Conservation (phyloP, 2,329 filamentous ascomycete genomes). For the Pseudogymnoascus sp. region DNA sequence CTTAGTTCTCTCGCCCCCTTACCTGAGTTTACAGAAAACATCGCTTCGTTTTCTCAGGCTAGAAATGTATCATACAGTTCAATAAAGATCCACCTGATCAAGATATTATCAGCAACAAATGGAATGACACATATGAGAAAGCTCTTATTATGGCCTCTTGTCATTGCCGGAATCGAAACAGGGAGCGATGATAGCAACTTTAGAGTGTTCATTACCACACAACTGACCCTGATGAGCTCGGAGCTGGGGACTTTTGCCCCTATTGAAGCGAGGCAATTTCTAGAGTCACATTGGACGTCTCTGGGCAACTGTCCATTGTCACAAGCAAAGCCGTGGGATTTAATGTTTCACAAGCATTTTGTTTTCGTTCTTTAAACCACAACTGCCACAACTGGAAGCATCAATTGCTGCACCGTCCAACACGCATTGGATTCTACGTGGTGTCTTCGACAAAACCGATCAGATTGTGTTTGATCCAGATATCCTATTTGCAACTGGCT, state of each 20-base stretch:
- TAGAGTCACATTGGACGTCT: background rate
- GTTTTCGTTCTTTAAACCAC: background rate
- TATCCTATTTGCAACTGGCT: background rate
- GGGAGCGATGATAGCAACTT: background rate
- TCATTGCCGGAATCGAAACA: background rate
- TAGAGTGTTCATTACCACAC: background rate
- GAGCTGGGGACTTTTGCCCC: background rate
- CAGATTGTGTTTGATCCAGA: background rate
- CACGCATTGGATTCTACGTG: background rate
- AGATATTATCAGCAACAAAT: background rate
- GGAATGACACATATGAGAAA: background rate
- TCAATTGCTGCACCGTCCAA: background rate
- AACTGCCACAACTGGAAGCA: background rate
- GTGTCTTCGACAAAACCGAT: background rate
- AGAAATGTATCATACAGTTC: background rate
- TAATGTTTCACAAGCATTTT: background rate
- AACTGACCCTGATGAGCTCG: background rate
- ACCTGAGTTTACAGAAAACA: background rate
- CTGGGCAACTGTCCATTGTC: background rate
- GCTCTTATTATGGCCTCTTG: constrained; percentile 2
- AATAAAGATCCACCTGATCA: background rate
- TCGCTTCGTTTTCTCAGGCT: background rate
- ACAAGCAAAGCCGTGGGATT: background rate
- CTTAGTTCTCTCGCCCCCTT: background rate
- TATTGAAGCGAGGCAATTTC: background rate